Evolutionary conservation across 2,329 filamentous ascomycete genomes (phyloP), one percentile per base, ranked within the genome.

Genomic region (Xylaria sp.): DNA sequence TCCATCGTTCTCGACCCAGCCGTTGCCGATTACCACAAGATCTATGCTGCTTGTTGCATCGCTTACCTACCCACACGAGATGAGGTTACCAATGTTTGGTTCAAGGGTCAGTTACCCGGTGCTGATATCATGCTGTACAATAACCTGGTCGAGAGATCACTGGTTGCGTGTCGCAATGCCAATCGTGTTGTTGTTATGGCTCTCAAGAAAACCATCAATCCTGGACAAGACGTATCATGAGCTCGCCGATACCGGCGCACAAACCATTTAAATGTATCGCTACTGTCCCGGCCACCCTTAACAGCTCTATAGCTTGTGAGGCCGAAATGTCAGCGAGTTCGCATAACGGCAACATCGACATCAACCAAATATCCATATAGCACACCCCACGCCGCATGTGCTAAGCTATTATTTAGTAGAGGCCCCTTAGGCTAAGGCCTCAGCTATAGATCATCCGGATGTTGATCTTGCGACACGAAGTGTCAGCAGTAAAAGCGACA

Each of bases 51-150:
- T 57, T 97, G 94, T 81, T 94, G 96, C 71, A 91, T 99, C 46
- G 96, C 91, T 12, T 98, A 98, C 80, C 86, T 98, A 73, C 92
- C 94, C 61, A 87, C 86, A 25, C 87, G 94, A 71, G 95, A 98
- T 74, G 96, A 99, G 80, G 90, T 98, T 61, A 98, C 95, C 9
- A 94, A 97, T 78, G 81, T 98, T 20, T 99, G 96, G 96, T 88
- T 97, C 77, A 98, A 94, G 82, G 95, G 96, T 6, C 82, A 84
- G 67, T 70, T 88, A 9, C 82, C 86, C 2, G 80, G 82, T 3
- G 82, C 83, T 69, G 81, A 83, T 58, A 77, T 80, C 54, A 75
- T 78, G 46, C 66, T 82, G 37, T 84, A 84, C 72, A 80, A 81
- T 57, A 77, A 79, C 48, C 73, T 85, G 72, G 77, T 84, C 2